Evolutionary conservation across 805 yeast species (phyloP).

Genomic region (Metschnikowia lochheadii): DNA sequence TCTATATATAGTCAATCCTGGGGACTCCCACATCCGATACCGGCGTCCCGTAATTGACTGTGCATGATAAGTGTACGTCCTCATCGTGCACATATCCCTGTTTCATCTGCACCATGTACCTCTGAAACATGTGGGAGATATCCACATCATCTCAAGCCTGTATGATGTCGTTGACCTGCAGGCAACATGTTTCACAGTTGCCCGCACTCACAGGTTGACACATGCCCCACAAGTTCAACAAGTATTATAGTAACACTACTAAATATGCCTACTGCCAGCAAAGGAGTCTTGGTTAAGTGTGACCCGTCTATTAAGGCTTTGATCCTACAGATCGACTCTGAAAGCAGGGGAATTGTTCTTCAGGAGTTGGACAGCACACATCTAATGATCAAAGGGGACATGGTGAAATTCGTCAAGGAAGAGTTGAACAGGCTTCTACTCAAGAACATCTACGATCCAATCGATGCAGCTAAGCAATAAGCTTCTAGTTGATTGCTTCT

Average conservation of each 20-base stretch:
- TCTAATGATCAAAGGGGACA: constrained; percentile 70
- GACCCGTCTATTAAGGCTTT: constrained; percentile 93
- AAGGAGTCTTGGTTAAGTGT: constrained; percentile 47
- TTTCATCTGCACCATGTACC: no score
- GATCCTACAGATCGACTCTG: constrained; percentile 75
- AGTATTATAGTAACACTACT: background rate
- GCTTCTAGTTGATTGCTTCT: background rate
- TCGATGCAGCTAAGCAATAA: constrained; percentile 54
- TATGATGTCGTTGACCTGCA: no score
- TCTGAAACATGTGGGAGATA: no score
- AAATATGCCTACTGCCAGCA: constrained; percentile 40
- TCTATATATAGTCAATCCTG: no score
- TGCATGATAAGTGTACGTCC: no score
- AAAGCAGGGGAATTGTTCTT: constrained; percentile 60
- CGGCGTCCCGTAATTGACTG: no score
- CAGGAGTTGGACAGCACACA: constrained; percentile 92
- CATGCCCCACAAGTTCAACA: no score
- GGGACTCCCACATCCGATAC: no score
- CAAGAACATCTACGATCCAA: constrained; percentile 79
- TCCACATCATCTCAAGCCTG: no score
- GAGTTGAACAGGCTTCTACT: constrained; percentile 75
- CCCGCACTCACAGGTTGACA: no score
- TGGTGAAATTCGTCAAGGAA: constrained; percentile 68
- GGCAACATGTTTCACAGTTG: no score
- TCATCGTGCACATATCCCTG: no score